Evolutionary conservation across 2,329 filamentous ascomycete species (phyloP).

Genomic region (Talaromyces sp.): DNA sequence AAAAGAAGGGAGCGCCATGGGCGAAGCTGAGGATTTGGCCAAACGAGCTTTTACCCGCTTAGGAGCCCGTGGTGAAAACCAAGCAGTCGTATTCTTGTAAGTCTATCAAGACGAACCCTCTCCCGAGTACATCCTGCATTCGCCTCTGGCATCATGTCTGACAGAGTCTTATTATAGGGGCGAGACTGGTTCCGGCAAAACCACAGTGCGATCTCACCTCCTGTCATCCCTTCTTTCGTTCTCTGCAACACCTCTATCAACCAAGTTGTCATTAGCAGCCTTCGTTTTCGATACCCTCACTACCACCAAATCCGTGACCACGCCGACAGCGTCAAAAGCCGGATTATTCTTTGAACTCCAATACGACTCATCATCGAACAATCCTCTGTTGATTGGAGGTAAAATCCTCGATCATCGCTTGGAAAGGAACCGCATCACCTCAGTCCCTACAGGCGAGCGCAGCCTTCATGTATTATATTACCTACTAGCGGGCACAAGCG

Average conservation of each 20-base stretch:
- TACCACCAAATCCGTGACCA: constrained; percentile 94
- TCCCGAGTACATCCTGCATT: neutral
- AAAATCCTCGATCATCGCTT: constrained; percentile 92
- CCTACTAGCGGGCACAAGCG: constrained; percentile 84
- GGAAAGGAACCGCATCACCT: constrained; percentile 84
- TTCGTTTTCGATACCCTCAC: constrained; percentile 96
- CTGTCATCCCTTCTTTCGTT: constrained; percentile 81
- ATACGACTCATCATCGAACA: constrained; percentile 82
- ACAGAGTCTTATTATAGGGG: constrained; percentile 58
- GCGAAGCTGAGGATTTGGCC: constrained; percentile 87
- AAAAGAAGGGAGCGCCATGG: constrained; percentile 88
- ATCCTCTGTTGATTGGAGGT: constrained; percentile 84
- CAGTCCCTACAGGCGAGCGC: constrained; percentile 90
- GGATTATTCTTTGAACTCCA: constrained; percentile 95
- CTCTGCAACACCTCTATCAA: constrained; percentile 87
- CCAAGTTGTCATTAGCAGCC: constrained; percentile 85
- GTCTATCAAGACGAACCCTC: constrained; percentile 35
- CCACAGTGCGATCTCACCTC: constrained; percentile 85
- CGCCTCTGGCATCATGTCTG: constrained; percentile 19
- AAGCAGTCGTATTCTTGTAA: constrained; percentile 89
- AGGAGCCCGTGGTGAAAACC: constrained; percentile 85
- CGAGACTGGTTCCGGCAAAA: constrained; percentile 95
- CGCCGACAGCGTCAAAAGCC: constrained; percentile 90
- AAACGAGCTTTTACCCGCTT: constrained; percentile 79
- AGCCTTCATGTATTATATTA: constrained; percentile 98